Percentiles rank a stretch among this genome's conserved stretches.
These are phyloP conservation scores for Neodidymelliopsis sp. DNA, from an alignment of 2,329 filamentous ascomycete genomes.

Conservation along the genomic window DNA sequence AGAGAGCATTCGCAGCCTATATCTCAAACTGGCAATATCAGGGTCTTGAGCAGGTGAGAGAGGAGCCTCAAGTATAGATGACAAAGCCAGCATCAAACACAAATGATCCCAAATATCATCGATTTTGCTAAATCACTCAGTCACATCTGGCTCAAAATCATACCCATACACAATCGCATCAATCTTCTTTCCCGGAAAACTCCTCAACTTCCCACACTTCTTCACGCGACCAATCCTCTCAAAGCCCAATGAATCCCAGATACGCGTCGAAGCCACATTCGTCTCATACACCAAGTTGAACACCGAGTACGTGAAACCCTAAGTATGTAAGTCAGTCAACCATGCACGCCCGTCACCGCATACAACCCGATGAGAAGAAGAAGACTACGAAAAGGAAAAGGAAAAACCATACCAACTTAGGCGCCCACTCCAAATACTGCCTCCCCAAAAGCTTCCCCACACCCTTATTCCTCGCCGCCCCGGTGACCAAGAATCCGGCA, in stretches of 20 bases:
- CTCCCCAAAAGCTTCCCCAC: slow-evolving; percentile 54
- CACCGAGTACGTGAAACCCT: slow-evolving; percentile 84
- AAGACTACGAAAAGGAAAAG: background rate
- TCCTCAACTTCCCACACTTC: slow-evolving; percentile 37
- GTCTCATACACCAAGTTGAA: slow-evolving; percentile 92
- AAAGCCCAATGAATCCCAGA: slow-evolving; percentile 67
- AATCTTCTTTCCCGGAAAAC: slow-evolving; percentile 15
- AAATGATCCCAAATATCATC: too few relatives aligned
- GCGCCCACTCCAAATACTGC: slow-evolving; percentile 54
- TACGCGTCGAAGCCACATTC: slow-evolving; percentile 76
- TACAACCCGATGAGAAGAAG: background rate
- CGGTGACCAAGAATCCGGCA: slow-evolving; percentile 54
- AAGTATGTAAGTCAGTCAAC: background rate
- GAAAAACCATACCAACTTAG: slow-evolving; percentile 41
- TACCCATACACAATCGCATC: slow-evolving; percentile 23
- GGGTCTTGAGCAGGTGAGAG: background rate
- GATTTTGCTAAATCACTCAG: background rate
- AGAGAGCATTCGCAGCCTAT: background rate
- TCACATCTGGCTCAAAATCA: slow-evolving; percentile 12
- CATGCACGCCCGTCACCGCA: too few relatives aligned
- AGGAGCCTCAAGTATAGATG: too few relatives aligned
- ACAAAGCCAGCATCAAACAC: too few relatives aligned
- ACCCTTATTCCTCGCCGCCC: slow-evolving; percentile 49
- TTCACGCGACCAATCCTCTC: slow-evolving; percentile 81
- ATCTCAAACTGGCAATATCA: background rate